Evolutionary conservation across 495 filamentous ascomycete genomes (phyloP).

Genomic region (Sordaria brevicollis): DNA sequence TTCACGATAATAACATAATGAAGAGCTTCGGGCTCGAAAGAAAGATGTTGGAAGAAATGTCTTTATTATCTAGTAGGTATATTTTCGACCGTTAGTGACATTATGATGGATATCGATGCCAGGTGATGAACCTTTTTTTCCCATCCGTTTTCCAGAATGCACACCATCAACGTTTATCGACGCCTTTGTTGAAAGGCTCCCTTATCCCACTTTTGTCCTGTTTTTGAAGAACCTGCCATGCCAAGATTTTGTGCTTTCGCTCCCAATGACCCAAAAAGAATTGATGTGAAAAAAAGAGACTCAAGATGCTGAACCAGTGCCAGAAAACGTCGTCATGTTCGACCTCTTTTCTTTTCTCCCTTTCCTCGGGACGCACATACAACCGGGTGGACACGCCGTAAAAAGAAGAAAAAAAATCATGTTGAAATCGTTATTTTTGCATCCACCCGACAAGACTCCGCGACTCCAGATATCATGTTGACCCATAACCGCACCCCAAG

Average conservation of each 20-base stretch:
- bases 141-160: not conserved
- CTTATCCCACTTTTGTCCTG: not conserved
- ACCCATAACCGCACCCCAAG: not conserved
- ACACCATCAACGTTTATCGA: not conserved
- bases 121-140: not conserved
- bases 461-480: conserved; percentile 5
- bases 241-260: not conserved
- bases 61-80: not conserved
- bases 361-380: not conserved
- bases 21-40: not conserved
- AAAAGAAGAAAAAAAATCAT: conserved; percentile 1
- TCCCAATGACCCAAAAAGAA: not conserved
- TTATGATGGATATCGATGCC: not conserved
- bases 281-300: not conserved
- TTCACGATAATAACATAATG: not conserved
- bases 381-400: not conserved
- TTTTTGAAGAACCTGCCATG: not conserved
- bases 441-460: conserved; percentile 10
- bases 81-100: not conserved
- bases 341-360: not conserved
- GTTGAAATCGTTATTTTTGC: conserved; percentile 12
- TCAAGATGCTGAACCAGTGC: not conserved
- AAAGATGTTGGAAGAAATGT: not conserved
- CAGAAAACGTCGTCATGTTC: not conserved
- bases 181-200: not conserved